Percentiles rank a stretch among this genome's conserved stretches.
These are phyloP conservation scores for Thermothelomyces thermophilus DNA, from an alignment of 2,329 filamentous ascomycete genomes.

Conservation along the genomic window DNA sequence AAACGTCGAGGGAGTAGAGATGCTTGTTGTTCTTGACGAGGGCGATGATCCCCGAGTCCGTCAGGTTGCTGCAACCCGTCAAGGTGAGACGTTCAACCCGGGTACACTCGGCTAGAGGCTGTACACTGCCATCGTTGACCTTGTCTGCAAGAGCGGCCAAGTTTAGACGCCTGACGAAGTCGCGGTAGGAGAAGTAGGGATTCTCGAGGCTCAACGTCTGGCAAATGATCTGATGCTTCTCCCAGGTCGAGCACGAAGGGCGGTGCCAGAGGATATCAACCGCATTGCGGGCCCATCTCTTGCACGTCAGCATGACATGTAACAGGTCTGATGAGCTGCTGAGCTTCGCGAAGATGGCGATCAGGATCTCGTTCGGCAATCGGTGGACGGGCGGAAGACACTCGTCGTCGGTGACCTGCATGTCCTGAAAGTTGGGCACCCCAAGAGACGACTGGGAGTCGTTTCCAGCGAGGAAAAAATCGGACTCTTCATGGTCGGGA, in stretches of 20 bases:
- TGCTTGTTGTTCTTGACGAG: slow-evolving; percentile 74
- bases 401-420: slow-evolving; percentile 60
- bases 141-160: slow-evolving; percentile 67
- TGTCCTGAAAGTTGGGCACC: slow-evolving; percentile 68
- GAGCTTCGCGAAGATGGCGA: slow-evolving; percentile 83
- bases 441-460: slow-evolving; percentile 91
- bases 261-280: slow-evolving; percentile 94
- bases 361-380: slow-evolving; percentile 89
- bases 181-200: slow-evolving; percentile 83
- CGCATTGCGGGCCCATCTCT: slow-evolving; percentile 84
- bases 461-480: slow-evolving; percentile 83
- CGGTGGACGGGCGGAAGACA: slow-evolving; percentile 74
- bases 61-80: slow-evolving; percentile 80
- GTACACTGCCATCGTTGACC: slow-evolving; percentile 84
- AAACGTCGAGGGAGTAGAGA: slow-evolving; percentile 85
- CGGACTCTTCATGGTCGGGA: slow-evolving; percentile 82
- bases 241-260: slow-evolving; percentile 82
- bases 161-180: slow-evolving; percentile 88
- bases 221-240: slow-evolving; percentile 73
- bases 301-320: slow-evolving; percentile 89
- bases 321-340: slow-evolving; percentile 69
- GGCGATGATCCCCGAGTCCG: slow-evolving; percentile 73
- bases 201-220: slow-evolving; percentile 62
- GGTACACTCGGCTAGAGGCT: slow-evolving; percentile 76
- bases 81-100: slow-evolving; percentile 87